phyloP scores from a whole-genome alignment of 1,139 yeast species.

The Pichia sp. region DNA sequence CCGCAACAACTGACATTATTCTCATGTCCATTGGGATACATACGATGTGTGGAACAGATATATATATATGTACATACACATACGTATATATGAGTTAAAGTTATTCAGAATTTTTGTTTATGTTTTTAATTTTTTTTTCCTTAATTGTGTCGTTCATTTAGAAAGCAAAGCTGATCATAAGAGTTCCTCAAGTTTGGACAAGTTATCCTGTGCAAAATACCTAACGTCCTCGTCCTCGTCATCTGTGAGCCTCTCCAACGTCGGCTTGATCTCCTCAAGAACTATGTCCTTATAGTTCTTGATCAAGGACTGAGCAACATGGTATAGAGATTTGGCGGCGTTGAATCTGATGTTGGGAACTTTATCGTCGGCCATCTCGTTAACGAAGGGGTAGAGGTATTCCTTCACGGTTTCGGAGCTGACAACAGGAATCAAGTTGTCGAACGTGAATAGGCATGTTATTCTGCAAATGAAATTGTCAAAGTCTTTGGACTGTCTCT shows the following conservation, averaged over 20 bases:
- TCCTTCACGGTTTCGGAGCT: slow-evolving; percentile 50
- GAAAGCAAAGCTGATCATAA: background rate
- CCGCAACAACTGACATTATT: background rate
- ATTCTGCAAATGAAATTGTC: slow-evolving; percentile 81
- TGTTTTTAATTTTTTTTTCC: background rate
- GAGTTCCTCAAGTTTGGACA: slow-evolving; percentile 18
- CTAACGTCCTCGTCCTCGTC: slow-evolving; percentile 87
- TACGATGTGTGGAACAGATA: too few relatives aligned
- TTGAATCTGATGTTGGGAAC: slow-evolving; percentile 96
- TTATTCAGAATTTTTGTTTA: too few relatives aligned
- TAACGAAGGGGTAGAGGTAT: slow-evolving; percentile 75
- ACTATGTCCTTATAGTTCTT: slow-evolving; percentile 40
- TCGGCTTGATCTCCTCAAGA: slow-evolving; percentile 53
- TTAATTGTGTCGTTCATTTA: background rate
- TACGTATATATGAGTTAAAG: too few relatives aligned
- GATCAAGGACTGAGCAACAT: slow-evolving; percentile 50
- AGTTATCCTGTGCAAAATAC: slow-evolving; percentile 68
- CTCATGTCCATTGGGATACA: too few relatives aligned
- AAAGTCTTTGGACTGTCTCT: slow-evolving; percentile 38
- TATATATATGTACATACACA: too few relatives aligned
- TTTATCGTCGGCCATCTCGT: slow-evolving; percentile 65
- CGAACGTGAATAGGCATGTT: slow-evolving; percentile 84
- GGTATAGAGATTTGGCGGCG: slow-evolving; percentile 78
- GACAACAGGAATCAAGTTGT: slow-evolving; percentile 69
- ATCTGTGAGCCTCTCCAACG: slow-evolving; percentile 56